Base-by-base conservation (phyloP, 495 filamentous ascomycete species). In the Aspergillus wentii region DNA sequence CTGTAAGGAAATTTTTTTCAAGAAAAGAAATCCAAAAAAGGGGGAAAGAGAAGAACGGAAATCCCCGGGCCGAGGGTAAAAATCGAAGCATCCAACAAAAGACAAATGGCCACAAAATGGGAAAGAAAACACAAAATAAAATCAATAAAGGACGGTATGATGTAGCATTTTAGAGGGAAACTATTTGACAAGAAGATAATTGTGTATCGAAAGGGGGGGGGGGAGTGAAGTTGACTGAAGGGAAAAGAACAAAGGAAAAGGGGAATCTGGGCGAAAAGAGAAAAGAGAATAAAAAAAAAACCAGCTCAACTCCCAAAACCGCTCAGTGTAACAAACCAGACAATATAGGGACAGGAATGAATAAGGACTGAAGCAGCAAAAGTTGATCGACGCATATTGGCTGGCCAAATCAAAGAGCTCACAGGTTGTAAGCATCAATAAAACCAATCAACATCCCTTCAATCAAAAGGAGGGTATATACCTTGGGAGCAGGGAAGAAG, bases 251-350 rank as follows among this genome's bases (percentile, higher is more conserved):
- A 14, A 32, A 33, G n/a, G 33, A 40, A 36, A 33, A 38, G 26
- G 21, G 20, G 29, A 35, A 45, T 23, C 33, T 15, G 28, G 32
- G 33, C 31, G 41, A 18, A 4, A 43, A 31, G 25, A 46, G 35
- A 39, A 41, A 23, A 27, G 30, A 35, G 25, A 28, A 20, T 29
- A 21, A 44, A 33, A 37, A 32, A 33, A 38, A 29, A 39, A 38
- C 17, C 23, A 39, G 51, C 30, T 27, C 25, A 27, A 43, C 40
- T 28, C 17, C 17, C 29, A 20, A 29, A 35, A 35, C 25, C 43
- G 43, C 43, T 46, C 43, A 46, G 26, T 30, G 30, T 17, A 30
- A 30, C 21, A 38, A 35, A 32, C 30, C 28, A 32, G 37, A 43
- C 37, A 30, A 32, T 44, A 44, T 38, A 38, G 33, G 33, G 29